Evolutionary conservation across 495 filamentous ascomycete species (phyloP), one percentile per base, ranked within the genome.

Genomic region (Penicillium pulvis): DNA sequence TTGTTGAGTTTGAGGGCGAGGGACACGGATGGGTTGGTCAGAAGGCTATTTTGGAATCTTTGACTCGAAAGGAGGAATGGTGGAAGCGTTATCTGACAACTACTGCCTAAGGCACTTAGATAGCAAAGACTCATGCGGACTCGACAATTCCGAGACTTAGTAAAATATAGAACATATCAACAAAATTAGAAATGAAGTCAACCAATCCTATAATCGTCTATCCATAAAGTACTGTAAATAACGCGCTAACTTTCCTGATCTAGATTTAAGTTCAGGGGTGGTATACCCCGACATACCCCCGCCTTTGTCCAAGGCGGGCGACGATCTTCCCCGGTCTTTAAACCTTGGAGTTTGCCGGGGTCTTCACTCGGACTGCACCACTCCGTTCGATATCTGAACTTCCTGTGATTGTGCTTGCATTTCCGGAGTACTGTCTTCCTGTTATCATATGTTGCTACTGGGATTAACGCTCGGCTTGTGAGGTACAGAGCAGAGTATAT

Each of bases 1-100:
- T 82, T 35, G 70, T 81, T 26, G 70, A 75, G 7, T 75, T 78
- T 56, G 64, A 76, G 46, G 78, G 76, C 0, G 79, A 83, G 57
- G 80, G 80, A 4, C 80, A 82, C 63, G 78, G 69, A 17, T 69
- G 68, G 68, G 51, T 64, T 49, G 63, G 65, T 0, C 46, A 68
- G 33, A 59, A 61, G 33, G 59, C 68, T 7, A 68, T 71, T 36
- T 54, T 45, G 24, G 58, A 71, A 41, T 68, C 68, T 35, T 68
- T 58, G 24, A 51, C 44, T 24, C 53, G 60, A 30, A 59, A 64
- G 42, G 68, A 68, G 41, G 61, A 62, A 10, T 71, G 68, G 68
- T 71, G 68, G 68, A 64, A 51, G 53, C 58, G 56, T 8, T 49
- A 68, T 59, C 41, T 71, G 17, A 61, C 65, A 28, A 28, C 28